Evolutionary conservation across 2,329 filamentous ascomycete genomes (phyloP), one percentile per base, ranked within the genome.

Genomic region (Cryoendolithus antarcticus): DNA sequence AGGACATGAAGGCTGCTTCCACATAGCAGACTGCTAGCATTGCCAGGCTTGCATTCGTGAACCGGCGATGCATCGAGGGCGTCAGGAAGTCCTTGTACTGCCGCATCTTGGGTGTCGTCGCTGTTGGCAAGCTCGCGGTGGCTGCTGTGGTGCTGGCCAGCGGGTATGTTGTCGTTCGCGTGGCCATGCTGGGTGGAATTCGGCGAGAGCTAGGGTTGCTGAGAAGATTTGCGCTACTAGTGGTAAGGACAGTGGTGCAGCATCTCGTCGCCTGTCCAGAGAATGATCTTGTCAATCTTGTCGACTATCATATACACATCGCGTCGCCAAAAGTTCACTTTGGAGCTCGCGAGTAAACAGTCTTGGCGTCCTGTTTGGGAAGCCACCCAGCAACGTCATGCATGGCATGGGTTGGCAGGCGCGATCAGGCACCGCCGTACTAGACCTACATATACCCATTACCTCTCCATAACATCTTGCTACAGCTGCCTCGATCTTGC

Each of bases 71-170:
- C 47, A 95, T 69, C 38, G 82, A 80, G 36, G 89, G 88, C 45
- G 89, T 93, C 50, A 95, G 67, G 61, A 93, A 93, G 65, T 94
- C 85, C 69, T 86, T 82, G 64, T 94, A 93, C 60, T 73, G 70
- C 68, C 76, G 64, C 28, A 27, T 29, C 40, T 35, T 42, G 6
- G 30, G 34, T 35, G 35, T 41, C 15, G 35, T 12, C 10, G 37
- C 32, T 12, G 40, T 27, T n/a, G 40, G 11, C 40, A 42, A 38
- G 27, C 30, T 42, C 29, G 61, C 52, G 52, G 56, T 56, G 39
- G 31, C 19, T 28, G 10, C 34, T 15, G 40, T 30, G 24, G 12
- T 38, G 30, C 21, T 38, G 19, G 31, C 42, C 37, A 31, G 27
- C 30, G 21, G 30, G 27, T 32, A 29, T 27, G 42, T 37, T 11